These are phyloP conservation scores for Crithidia fasciculata DNA, from an alignment of 208 protist species.

Conservation along the genomic window DNA sequence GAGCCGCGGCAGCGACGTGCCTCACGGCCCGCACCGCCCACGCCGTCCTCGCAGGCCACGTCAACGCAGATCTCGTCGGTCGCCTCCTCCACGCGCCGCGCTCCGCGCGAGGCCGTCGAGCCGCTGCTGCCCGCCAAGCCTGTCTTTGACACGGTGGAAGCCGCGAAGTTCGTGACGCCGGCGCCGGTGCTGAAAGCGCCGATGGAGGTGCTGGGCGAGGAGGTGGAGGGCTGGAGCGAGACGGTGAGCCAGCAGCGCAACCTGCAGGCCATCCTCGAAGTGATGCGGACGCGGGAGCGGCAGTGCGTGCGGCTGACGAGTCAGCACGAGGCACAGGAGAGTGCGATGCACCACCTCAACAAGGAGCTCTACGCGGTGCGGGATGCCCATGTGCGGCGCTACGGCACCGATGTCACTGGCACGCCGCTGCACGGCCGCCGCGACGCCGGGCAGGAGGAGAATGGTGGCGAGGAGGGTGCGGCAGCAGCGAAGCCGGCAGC, in stretches of 20 bases:
- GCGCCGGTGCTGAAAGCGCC: constrained; percentile 21
- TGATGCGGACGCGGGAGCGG: constrained; percentile 45
- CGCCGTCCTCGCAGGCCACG: not conserved
- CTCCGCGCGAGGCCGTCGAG: not conserved
- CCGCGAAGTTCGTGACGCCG: constrained; percentile 22
- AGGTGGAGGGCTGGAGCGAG: constrained; percentile 39
- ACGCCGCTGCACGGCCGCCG: constrained; percentile 12
- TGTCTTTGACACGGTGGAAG: constrained; percentile 4
- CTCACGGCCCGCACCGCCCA: not conserved
- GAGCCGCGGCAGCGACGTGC: not conserved
- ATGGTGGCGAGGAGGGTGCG: not conserved
- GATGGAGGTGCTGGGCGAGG: constrained; percentile 29
- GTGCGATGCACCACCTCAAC: constrained; percentile 24
- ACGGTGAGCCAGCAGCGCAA: constrained; percentile 35
- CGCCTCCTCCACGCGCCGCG: not conserved
- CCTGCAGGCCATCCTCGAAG: constrained; percentile 31
- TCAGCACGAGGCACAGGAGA: constrained; percentile 4
- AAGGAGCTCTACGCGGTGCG: constrained; percentile 39
- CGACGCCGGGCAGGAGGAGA: not conserved
- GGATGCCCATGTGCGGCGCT: constrained; percentile 24
- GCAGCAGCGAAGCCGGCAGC: not conserved
- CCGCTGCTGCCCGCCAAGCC: constrained; percentile 3
- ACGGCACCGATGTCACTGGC: constrained; percentile 36
- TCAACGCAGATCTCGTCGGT: not conserved
- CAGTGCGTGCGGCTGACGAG: constrained; percentile 2